Evolutionary conservation across 352 stramenopile genomes (phyloP), one percentile per base, ranked within the genome.

Genomic region (Pythium grandisporangium): DNA sequence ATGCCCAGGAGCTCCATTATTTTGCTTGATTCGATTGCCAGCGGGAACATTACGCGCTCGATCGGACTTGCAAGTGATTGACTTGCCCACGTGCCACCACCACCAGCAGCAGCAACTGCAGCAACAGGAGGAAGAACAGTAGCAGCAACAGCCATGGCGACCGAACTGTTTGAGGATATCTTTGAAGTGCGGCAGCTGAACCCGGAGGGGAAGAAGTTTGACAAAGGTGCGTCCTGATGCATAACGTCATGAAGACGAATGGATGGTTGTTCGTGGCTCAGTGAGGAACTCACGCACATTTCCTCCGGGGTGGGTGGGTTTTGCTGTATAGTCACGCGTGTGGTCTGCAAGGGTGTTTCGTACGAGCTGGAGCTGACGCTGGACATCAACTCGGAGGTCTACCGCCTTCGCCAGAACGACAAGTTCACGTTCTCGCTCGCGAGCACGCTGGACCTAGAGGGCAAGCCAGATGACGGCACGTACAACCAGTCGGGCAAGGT

Each of bases 351-450:
- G 49, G 94, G 93, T 32, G 95, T 96, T 33, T 98, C 96, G 34
- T 98, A 98, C 70, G 95, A 98, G 68, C 93, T 97, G 45, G 94
- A 98, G 61, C 75, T 98, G 37, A 84, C 97, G 42, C 69, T 99
- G 30, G 95, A 99, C 65, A 96, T 98, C 58, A 98, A 98, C 72
- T 98, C 86, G 51, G 89, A 98, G 70, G 95, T 98, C 34, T 99
- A 98, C 66, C 77, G 73, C 33, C 55, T 98, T 21, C 81, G 91
- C 45, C 84, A 97, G 68, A 94, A 93, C 27, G 93, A 98, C 55
- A 97, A 98, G 64, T 96, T 98, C 43, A 98, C 93, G 36, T 71
- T 98, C 36, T 89, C 96, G 25, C 66, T 98, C 20, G 93, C 97
- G 38, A 97, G 77, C 35, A 99, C 95, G 16, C 64, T 99, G 24